These are phyloP conservation scores for Populus davidiana DNA, from an alignment of 345 rosid genomes.

Conservation along the genomic window DNA sequence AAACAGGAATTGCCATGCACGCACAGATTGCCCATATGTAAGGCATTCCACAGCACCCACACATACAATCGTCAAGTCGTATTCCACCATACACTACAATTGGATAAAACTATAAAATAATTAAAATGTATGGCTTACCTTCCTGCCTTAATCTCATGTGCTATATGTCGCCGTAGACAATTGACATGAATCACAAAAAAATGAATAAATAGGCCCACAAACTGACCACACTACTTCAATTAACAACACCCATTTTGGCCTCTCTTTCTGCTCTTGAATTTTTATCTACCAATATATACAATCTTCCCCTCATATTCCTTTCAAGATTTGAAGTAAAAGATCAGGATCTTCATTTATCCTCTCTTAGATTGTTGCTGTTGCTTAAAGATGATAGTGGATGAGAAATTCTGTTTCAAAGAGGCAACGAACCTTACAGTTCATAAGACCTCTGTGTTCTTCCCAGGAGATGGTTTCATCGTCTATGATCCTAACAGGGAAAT, in stretches of 20 bases:
- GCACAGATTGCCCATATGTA: background rate
- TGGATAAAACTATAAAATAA: too few relatives aligned
- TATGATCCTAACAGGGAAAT: constrained; percentile 26
- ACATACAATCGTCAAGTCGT: too few relatives aligned
- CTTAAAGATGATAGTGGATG: constrained; percentile 19
- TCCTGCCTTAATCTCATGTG: background rate
- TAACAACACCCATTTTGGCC: too few relatives aligned
- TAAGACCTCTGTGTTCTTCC: constrained; percentile 38
- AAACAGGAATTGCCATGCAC: background rate
- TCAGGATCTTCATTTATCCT: background rate
- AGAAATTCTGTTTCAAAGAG: constrained; percentile 29
- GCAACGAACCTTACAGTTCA: constrained; percentile 34
- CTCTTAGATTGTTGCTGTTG: background rate
- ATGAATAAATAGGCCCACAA: background rate
- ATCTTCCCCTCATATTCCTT: background rate
- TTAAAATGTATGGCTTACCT: background rate
- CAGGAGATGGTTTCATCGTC: constrained; percentile 39
- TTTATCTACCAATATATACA: background rate
- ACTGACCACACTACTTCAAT: background rate
- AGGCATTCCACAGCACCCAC: too few relatives aligned
- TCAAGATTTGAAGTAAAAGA: background rate
- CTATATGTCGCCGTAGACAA: too few relatives aligned
- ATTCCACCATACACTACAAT: too few relatives aligned
- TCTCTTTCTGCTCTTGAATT: background rate
- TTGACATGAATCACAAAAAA: too few relatives aligned